Conservation (phyloP, 805 yeast genomes). For the Candida nonsorbophila region DNA sequence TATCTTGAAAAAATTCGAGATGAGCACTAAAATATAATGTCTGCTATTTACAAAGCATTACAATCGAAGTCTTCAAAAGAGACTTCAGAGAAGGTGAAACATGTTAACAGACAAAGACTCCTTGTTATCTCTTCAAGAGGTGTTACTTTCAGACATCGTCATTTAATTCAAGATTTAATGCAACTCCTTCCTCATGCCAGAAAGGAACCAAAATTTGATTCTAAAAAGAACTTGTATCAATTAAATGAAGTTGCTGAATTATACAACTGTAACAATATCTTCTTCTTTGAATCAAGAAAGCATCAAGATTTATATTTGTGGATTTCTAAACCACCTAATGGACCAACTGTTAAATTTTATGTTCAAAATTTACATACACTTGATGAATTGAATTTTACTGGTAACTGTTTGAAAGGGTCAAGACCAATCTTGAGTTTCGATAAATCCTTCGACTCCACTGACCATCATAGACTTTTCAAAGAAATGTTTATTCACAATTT, state of each 20-base stretch:
- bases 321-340: slow-evolving; percentile 95
- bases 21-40: slow-evolving; percentile 20
- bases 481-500: slow-evolving; percentile 52
- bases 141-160: slow-evolving; percentile 92
- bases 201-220: slow-evolving; percentile 93
- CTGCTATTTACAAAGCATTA: slow-evolving; percentile 42
- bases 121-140: slow-evolving; percentile 91
- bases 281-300: slow-evolving; percentile 93
- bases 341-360: slow-evolving; percentile 92
- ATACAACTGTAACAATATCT: slow-evolving; percentile 92
- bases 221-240: slow-evolving; percentile 82
- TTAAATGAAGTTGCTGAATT: slow-evolving; percentile 94
- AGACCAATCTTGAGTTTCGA: slow-evolving; percentile 92
- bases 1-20: too few species aligned
- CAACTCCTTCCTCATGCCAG: slow-evolving; percentile 87
- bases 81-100: slow-evolving; percentile 44
- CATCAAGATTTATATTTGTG: slow-evolving; percentile 93
- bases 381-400: slow-evolving; percentile 94
- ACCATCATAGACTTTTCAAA: slow-evolving; percentile 69
- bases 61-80: slow-evolving; percentile 43
- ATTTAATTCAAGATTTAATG: slow-evolving; percentile 76
- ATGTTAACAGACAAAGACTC: slow-evolving; percentile 82
- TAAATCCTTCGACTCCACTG: slow-evolving; percentile 57
- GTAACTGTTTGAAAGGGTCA: slow-evolving; percentile 92
- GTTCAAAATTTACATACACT: slow-evolving; percentile 93